Conservation (phyloP, 768 basidiomycete species). For the Rhodosporidiobolus odoratus region DNA sequence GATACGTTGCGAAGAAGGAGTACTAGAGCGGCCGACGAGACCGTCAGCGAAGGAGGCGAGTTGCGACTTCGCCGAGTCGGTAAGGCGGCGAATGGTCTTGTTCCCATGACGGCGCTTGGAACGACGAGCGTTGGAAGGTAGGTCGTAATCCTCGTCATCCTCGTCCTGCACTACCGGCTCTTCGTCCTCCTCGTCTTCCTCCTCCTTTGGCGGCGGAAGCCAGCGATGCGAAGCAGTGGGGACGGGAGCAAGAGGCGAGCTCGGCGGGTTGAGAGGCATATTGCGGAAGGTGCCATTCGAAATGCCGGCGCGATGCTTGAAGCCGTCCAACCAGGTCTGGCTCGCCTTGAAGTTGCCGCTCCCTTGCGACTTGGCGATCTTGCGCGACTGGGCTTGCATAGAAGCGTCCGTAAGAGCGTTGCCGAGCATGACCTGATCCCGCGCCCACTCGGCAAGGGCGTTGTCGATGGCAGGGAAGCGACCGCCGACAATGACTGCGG, state of each 20-base stretch:
- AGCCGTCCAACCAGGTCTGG: constrained; percentile 86
- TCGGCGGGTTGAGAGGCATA: not conserved
- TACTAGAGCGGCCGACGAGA: not conserved
- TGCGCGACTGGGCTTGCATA: constrained; percentile 63
- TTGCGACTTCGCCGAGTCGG: constrained; percentile 19
- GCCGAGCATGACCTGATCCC: constrained; percentile 6
- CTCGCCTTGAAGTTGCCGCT: constrained; percentile 82
- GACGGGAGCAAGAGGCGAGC: constrained; percentile 1
- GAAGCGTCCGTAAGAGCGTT: constrained; percentile 61
- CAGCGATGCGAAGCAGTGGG: not conserved
- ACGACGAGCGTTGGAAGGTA: not conserved
- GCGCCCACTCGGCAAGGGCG: constrained; percentile 35
- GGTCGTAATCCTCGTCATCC: constrained; percentile 3
- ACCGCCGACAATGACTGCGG: constrained; percentile 46
- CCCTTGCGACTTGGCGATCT: constrained; percentile 55
- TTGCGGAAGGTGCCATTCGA: constrained; percentile 11
- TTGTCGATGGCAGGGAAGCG: constrained; percentile 66
- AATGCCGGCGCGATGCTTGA: constrained; percentile 75
- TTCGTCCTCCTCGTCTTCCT: constrained; percentile 15
- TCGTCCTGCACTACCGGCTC: not conserved
- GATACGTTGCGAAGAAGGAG: not conserved
- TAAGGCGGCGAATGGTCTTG: constrained; percentile 28
- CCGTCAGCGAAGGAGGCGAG: constrained; percentile 23
- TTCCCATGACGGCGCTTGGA: constrained; percentile 7
- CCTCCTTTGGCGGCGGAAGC: constrained; percentile 3